Evolutionary conservation across 73 alveolate species (phyloP), one percentile per base, ranked within the genome.

Genomic region (Diophrys appendiculata): DNA sequence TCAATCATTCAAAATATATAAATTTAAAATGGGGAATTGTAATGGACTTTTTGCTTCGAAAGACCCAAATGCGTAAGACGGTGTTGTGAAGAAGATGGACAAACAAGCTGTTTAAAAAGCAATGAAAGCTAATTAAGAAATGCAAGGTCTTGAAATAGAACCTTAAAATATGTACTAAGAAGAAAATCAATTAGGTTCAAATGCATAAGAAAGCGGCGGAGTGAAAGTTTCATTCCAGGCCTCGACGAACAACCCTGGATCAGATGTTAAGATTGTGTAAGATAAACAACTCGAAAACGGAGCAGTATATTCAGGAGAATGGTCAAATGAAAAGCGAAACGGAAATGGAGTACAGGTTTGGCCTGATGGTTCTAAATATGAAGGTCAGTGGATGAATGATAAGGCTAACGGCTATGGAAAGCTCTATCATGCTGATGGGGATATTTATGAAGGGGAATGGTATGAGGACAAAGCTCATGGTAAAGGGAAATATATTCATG

Each of bases 361-460:
- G 98, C 85, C 88, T 18, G 96, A 92, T 77, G 95, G 98, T 0
- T 93, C 98, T 23, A 81, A 74, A 75, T 92, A 90, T 54, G 98
- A 92, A 33, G 98, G 98, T 18, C 90, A 92, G 34, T 92, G 98
- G 98, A 33, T 65, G 33, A 68, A 90, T 73, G 98, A 93, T 34
- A 76, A 80, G 74, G 93, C 98, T 31, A 81, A 78, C 82, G 98
- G 98, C n/a, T 77, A 72, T 77, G 98, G 98, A 0, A 79, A 70
- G 65, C 92, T 92, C 76, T 79, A 75, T 33, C 98, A 92, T 78
- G 94, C 95, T n/a, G 95, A 90, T 70, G 98, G 98, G 29, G 98
- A 92, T 78, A 87, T 92, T 65, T 92, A 92, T 87, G 90, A 89
- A 68, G 98, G 98, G 23, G 64, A 83, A 81, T 92, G 98, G 98